Conservation (phyloP, 768 basidiomycete species). For the Pleurotus eryngii region DNA sequence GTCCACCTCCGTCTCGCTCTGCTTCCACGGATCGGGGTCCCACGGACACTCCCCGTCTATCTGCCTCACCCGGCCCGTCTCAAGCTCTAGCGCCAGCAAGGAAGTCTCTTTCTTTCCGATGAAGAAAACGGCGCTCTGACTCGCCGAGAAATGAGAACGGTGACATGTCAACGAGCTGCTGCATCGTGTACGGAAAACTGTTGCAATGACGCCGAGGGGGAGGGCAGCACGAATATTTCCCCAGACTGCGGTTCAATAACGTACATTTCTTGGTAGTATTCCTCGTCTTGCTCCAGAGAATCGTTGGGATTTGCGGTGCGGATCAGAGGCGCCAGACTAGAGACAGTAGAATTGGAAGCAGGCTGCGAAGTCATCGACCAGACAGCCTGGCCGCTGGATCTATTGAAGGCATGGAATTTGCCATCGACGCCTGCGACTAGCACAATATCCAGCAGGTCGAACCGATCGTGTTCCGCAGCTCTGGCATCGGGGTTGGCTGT, state of each 20-base stretch:
- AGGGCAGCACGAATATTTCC: slow-evolving; percentile 83
- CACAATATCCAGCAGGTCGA: slow-evolving; percentile 76
- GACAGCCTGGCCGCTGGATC: slow-evolving; percentile 74
- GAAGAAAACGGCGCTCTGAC: slow-evolving; percentile 72
- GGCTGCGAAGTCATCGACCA: slow-evolving; percentile 86
- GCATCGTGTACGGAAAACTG: slow-evolving; percentile 87
- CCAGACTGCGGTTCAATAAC: slow-evolving; percentile 95
- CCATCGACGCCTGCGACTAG: slow-evolving; percentile 94
- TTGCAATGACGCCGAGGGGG: slow-evolving; percentile 67
- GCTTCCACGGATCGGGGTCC: slow-evolving; percentile 52
- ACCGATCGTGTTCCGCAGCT: slow-evolving; percentile 30
- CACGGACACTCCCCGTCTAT: slow-evolving; percentile 77
- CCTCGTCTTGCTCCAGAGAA: slow-evolving; percentile 49
- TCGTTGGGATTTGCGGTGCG: slow-evolving; percentile 59
- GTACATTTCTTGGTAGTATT: slow-evolving; percentile 74
- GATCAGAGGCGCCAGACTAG: slow-evolving; percentile 61
- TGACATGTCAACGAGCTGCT: slow-evolving; percentile 89
- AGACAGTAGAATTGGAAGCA: slow-evolving; percentile 26
- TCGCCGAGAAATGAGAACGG: slow-evolving; percentile 71
- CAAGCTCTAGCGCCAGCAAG: slow-evolving; percentile 66
- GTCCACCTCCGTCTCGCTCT: slow-evolving; percentile 32
- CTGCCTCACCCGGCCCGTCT: slow-evolving; percentile 77
- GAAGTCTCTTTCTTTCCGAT: slow-evolving; percentile 91
- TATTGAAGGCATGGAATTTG: slow-evolving; percentile 89
- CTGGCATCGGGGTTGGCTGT: slow-evolving; percentile 2